Percentiles rank a stretch among this genome's conserved stretches.
Evolutionary conservation across 495 filamentous ascomycete species (phyloP).

Genomic region (Penicillium psychrofluorescens): DNA sequence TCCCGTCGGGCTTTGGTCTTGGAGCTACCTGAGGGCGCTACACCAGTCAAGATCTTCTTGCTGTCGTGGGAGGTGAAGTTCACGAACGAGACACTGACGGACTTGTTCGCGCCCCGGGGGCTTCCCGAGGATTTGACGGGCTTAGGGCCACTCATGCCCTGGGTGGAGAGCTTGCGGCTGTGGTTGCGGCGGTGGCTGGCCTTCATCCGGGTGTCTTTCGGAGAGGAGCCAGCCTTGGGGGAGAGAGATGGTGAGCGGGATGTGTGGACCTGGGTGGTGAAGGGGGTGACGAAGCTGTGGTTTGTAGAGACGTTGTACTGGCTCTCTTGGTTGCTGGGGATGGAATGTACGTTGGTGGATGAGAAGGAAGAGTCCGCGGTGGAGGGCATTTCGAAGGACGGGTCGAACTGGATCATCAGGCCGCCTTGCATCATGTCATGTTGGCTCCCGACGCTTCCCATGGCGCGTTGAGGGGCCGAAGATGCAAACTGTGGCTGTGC

Average conservation of each 20-base stretch:
- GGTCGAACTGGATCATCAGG: conserved; percentile 41
- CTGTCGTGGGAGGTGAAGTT: conserved; percentile 87
- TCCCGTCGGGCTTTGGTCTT: conserved; percentile 93
- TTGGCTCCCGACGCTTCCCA: conserved; percentile 23
- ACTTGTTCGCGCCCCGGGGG: conserved; percentile 26
- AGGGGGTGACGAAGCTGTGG: conserved; percentile 24
- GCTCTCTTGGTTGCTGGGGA: too few relatives aligned
- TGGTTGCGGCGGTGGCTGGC: conserved; percentile 24
- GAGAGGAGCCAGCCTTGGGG: conserved; percentile 24
- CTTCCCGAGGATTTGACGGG: conserved; percentile 26
- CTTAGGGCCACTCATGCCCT: conserved; percentile 29
- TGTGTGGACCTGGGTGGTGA: conserved; percentile 17
- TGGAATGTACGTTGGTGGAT: conserved; percentile 14
- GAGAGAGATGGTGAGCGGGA: conserved; percentile 36
- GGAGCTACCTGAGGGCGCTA: conserved; percentile 81
- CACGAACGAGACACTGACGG: conserved; percentile 63
- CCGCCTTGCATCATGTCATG: conserved; percentile 37
- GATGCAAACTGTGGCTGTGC: conserved; percentile 29
- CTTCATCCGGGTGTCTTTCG: conserved; percentile 16
- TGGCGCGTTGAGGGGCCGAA: conserved; percentile 23
- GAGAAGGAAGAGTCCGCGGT: conserved; percentile 21
- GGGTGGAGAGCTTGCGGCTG: conserved; percentile 30
- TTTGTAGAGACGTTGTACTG: too few relatives aligned
- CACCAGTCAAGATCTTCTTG: conserved; percentile 74
- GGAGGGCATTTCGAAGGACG: conserved; percentile 28